Evolutionary conservation across 2,329 filamentous ascomycete species (phyloP).

Genomic region (Trichoderma aggressivum): DNA sequence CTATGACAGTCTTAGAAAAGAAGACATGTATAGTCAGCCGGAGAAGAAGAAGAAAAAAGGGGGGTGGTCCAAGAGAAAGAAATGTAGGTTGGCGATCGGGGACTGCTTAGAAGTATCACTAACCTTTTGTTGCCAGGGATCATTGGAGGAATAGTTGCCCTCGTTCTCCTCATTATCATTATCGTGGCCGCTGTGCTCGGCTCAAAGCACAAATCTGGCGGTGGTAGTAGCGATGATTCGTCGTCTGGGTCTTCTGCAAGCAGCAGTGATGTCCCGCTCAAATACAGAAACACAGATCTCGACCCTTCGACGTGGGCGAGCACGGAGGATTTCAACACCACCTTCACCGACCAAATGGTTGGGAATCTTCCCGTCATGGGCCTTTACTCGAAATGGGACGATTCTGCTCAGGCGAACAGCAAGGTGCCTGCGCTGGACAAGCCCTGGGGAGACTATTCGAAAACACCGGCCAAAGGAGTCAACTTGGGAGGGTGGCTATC

Average conservation of each 20-base stretch:
- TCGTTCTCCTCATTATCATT: conserved; percentile 64
- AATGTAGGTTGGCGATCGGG: conserved; percentile 45
- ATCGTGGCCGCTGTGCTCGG: conserved; percentile 63
- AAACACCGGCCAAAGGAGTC: conserved; percentile 78
- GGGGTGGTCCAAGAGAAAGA: conserved; percentile 61
- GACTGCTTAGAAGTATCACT: neutral
- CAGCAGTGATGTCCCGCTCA: conserved; percentile 56
- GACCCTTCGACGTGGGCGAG: conserved; percentile 93
- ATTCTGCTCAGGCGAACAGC: conserved; percentile 72
- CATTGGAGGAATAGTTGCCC: conserved; percentile 48
- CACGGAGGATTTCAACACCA: conserved; percentile 87
- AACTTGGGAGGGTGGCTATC: conserved; percentile 94
- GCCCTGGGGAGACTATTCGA: conserved; percentile 71
- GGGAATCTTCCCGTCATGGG: conserved; percentile 91
- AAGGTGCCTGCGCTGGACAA: conserved; percentile 76
- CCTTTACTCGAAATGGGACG: conserved; percentile 79
- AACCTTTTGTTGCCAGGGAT: conserved; percentile 46
- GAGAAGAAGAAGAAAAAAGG: conserved; percentile 45
- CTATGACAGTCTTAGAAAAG: conserved; percentile 47
- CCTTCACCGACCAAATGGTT: conserved; percentile 81
- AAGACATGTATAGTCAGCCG: conserved; percentile 41
- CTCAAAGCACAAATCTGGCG: conserved; percentile 45
- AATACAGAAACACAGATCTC: conserved; percentile 70
- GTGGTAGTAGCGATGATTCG: conserved; percentile 25
- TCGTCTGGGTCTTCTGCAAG: conserved; percentile 37